phyloP scores from a whole-genome alignment of 129 eudicot genomes.

The Arctium minus region DNA sequence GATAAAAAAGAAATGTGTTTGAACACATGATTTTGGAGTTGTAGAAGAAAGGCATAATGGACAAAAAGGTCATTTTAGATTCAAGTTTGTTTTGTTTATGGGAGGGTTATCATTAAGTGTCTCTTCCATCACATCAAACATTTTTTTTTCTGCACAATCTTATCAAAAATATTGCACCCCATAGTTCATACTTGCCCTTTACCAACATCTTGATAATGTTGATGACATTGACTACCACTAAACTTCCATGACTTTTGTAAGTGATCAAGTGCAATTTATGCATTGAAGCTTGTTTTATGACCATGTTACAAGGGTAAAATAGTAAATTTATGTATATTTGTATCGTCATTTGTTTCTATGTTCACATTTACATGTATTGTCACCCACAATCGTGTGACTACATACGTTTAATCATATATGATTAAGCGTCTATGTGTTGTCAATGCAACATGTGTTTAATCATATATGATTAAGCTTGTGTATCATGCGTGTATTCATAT shows the following conservation, averaged over 20 bases:
- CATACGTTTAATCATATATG: too few relatives aligned
- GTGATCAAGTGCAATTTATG: background rate
- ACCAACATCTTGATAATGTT: slow-evolving; percentile 29
- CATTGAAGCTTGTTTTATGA: slow-evolving; percentile 1
- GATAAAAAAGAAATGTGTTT: slow-evolving; percentile 26
- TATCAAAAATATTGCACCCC: slow-evolving; percentile 27
- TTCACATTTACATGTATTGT: background rate
- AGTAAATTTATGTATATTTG: background rate
- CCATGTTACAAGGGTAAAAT: background rate
- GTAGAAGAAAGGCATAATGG: slow-evolving; percentile 36
- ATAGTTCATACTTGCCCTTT: slow-evolving; percentile 27
- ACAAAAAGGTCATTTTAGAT: slow-evolving; percentile 28
- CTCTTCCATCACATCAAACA: slow-evolving; percentile 11
- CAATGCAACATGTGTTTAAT: too few relatives aligned
- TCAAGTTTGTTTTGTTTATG: slow-evolving; percentile 25
- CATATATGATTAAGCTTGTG: too few relatives aligned
- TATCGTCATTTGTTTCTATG: background rate
- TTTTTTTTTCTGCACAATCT: slow-evolving; percentile 13
- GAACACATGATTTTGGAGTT: slow-evolving; percentile 14
- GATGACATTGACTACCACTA: slow-evolving; percentile 32
- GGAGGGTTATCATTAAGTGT: slow-evolving; percentile 29
- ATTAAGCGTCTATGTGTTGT: too few relatives aligned
- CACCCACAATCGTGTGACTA: background rate
- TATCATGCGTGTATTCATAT: too few relatives aligned
- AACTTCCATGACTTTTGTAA: background rate